Conservation (phyloP, 345 rosid species). For the Gossypium ekmanianum region DNA sequence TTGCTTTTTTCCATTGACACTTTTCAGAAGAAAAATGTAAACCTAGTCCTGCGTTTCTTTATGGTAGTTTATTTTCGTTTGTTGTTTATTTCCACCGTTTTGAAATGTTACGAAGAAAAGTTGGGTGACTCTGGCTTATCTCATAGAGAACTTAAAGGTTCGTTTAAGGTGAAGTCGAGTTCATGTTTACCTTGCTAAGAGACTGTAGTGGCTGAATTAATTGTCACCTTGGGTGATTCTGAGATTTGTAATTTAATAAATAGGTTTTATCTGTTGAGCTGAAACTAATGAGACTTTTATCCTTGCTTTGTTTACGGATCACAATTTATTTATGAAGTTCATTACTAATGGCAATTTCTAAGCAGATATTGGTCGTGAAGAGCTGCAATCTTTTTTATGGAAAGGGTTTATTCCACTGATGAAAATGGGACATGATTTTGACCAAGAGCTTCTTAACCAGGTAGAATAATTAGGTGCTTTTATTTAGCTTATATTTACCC, state of each 20-base stretch:
- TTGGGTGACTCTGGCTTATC: background rate
- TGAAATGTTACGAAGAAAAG: background rate
- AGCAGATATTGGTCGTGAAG: constrained; percentile 38
- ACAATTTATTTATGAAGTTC: background rate
- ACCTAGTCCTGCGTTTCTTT: background rate
- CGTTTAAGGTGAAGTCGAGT: background rate
- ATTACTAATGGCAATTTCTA: constrained; percentile 18
- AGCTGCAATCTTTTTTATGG: constrained; percentile 56
- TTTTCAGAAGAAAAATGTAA: background rate
- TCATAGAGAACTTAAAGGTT: background rate
- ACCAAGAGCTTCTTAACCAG: constrained; percentile 67
- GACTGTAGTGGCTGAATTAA: background rate
- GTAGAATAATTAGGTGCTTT: constrained; percentile 30
- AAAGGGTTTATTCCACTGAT: constrained; percentile 62
- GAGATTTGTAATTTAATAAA: background rate
- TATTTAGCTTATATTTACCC: constrained; percentile 1
- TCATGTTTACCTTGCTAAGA: background rate
- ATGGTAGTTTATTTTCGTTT: background rate
- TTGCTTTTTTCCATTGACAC: background rate
- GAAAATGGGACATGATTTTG: constrained; percentile 57
- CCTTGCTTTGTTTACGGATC: background rate
- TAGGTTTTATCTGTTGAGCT: background rate
- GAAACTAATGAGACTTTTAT: background rate
- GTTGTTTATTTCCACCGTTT: background rate
- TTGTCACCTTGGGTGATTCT: background rate